phyloP scores from a whole-genome alignment of 768 basidiomycete genomes.

The Calocybe gangraenosa region DNA sequence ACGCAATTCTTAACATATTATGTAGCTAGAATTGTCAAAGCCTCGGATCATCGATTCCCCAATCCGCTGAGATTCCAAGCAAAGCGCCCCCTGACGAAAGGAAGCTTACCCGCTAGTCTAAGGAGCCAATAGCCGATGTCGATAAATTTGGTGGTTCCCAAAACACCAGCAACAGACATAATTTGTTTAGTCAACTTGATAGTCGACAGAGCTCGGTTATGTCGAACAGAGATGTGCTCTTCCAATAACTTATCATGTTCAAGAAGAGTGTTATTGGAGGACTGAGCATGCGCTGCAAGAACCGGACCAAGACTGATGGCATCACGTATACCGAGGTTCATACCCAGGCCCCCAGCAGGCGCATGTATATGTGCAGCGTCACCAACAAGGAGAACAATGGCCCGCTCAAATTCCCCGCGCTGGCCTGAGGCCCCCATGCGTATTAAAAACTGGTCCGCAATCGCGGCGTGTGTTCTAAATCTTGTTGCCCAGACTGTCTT shows the following conservation, averaged over 20 bases:
- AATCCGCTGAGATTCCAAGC: slow-evolving; percentile 20
- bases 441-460: slow-evolving; percentile 35
- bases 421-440: slow-evolving; percentile 14
- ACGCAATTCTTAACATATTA: too few species aligned
- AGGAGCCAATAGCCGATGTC: slow-evolving; percentile 16
- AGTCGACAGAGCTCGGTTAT: slow-evolving; percentile 34
- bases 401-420: background rate
- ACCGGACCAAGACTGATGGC: slow-evolving; percentile 42
- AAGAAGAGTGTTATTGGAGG: slow-evolving; percentile 10
- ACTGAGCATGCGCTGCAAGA: slow-evolving; percentile 28
- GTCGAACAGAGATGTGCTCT: slow-evolving; percentile 32
- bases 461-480: slow-evolving; percentile 40
- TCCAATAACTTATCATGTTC: slow-evolving; percentile 28
- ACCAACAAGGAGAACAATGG: slow-evolving; percentile 18
- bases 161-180: slow-evolving; percentile 15
- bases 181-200: slow-evolving; percentile 35
- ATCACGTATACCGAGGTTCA: slow-evolving; percentile 58
- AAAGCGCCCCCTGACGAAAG: slow-evolving; percentile 10
- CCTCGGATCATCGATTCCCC: slow-evolving; percentile 14
- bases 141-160: slow-evolving; percentile 6
- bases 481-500: slow-evolving; percentile 41
- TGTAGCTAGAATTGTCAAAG: too few species aligned
- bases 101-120: slow-evolving; percentile 13
- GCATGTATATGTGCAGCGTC: slow-evolving; percentile 50
- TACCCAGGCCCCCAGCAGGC: slow-evolving; percentile 52